These are phyloP conservation scores for Silene coronaria DNA, from an alignment of 179 eudicot genomes.

Conservation along the genomic window DNA sequence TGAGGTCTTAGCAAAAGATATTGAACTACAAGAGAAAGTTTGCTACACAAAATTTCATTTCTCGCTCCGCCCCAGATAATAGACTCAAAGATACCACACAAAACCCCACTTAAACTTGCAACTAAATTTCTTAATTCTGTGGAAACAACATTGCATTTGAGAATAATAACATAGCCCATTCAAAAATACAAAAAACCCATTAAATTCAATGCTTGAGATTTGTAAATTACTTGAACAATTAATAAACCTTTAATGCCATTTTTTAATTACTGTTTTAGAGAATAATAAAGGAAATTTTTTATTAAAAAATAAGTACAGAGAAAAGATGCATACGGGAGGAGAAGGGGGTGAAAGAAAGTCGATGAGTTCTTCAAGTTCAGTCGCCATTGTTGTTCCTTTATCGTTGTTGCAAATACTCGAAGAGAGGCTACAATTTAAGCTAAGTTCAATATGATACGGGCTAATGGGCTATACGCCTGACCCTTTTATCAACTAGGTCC, in stretches of 20 bases:
- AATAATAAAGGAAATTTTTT: neutral
- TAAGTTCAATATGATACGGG: too few species aligned
- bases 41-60: too few species aligned
- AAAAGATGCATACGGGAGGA: slow-evolving; percentile 50
- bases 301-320: neutral
- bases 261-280: too few species aligned
- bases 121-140: too few species aligned
- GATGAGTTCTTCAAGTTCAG: slow-evolving; percentile 82
- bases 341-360: slow-evolving; percentile 77
- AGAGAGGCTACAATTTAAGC: too few species aligned
- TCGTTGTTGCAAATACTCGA: neutral
- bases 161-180: neutral
- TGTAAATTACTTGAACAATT: too few species aligned
- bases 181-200: neutral
- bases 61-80: neutral
- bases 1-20: too few species aligned
- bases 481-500: too few species aligned
- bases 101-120: neutral
- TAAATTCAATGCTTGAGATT: neutral
- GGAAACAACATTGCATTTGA: neutral
- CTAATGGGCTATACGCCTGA: too few species aligned
- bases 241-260: neutral
- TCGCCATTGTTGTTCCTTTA: slow-evolving; percentile 50
- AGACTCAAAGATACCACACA: neutral
- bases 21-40: too few species aligned